Base-by-base conservation (phyloP, 2,329 filamentous ascomycete species). In the Cercospora janseana region DNA sequence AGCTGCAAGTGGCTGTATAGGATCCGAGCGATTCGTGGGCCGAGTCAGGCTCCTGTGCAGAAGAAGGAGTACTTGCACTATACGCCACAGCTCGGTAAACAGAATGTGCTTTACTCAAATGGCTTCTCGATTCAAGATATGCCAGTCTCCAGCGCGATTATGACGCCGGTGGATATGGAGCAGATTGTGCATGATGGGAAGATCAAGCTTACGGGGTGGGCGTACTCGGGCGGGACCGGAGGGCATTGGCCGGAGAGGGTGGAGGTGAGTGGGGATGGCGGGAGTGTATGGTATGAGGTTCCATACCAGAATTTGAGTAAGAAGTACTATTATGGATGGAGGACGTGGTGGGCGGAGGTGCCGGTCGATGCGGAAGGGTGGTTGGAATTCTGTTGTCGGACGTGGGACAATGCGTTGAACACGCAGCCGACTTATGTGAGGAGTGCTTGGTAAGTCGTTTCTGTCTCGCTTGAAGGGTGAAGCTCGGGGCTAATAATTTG, bases 101-200 rank as follows among this genome's bases (percentile, higher is more conserved):
- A 87, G 58, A 86, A 71, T 69, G 6, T 77, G 79, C 57, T 79
- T 72, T 12, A 79, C 37, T 52, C 55, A 13, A 52, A 58, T 38
- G 83, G 81, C 0, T 82, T 84, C 54, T 79, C 78, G 55, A 87
- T 85, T 59, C 84, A 88, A 60, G 83, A 86, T 27, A 87, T 87
- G 83, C 84, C 84, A 0, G 83, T 87, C 3, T 79, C 76, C 38
- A 79, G 75, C 12, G 83, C 83, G 15, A 85, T 86, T 59, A 86
- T 86, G 79, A 72, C 77, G 0, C 83, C 83, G 0, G 71, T 73
- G 69, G 75, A 77, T 15, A 82, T 81, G 58, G 75, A 83, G n/a
- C 75, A 79, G 1, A 73, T 85, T 23, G 68, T 85, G 0, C 82
- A 86, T 57, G 73, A 78, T 12, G 82, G 82, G 6, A 74, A 70